These are phyloP conservation scores for Davidsoniella australis DNA, from an alignment of 2,329 filamentous ascomycete genomes.

Conservation along the genomic window DNA sequence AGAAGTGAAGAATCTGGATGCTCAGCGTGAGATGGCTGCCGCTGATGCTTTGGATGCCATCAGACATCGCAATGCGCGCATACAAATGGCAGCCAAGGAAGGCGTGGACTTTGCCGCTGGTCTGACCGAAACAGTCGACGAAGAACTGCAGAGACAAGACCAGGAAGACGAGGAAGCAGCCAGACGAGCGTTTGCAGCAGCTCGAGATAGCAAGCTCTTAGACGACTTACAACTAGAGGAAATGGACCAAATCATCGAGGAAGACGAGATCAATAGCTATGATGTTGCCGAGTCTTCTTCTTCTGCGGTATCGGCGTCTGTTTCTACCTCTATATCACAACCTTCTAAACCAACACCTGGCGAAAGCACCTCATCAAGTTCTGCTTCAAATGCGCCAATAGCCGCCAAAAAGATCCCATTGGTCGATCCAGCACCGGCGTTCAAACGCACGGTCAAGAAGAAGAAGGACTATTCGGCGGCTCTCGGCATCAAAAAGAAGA, in stretches of 20 bases:
- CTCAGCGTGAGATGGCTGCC: constrained; percentile 88
- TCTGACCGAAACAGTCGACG: constrained; percentile 36
- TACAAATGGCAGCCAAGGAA: constrained; percentile 59
- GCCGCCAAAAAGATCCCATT: constrained; percentile 14
- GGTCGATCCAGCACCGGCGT: constrained; percentile 21
- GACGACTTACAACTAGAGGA: constrained; percentile 30
- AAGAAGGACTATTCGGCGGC: constrained; percentile 66
- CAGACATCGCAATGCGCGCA: constrained; percentile 71
- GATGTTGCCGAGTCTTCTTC: not conserved
- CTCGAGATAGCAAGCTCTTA: constrained; percentile 35
- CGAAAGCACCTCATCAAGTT: not conserved
- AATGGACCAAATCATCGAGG: constrained; percentile 13
- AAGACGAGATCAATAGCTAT: constrained; percentile 5
- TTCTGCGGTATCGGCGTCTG: constrained; percentile 9
- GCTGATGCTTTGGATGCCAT: constrained; percentile 95
- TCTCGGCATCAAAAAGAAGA: constrained; percentile 79
- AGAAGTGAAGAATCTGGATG: constrained; percentile 84
- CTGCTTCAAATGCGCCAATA: not conserved
- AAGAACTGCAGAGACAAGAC: constrained; percentile 49
- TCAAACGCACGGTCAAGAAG: constrained; percentile 63
- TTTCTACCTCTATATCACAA: not conserved
- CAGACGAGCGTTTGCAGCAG: constrained; percentile 54
- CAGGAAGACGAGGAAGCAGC: constrained; percentile 73
- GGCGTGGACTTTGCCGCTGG: constrained; percentile 40
- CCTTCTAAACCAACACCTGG: not conserved